Conservation (phyloP, 768 basidiomycete genomes). For the Grammothele lineata region DNA sequence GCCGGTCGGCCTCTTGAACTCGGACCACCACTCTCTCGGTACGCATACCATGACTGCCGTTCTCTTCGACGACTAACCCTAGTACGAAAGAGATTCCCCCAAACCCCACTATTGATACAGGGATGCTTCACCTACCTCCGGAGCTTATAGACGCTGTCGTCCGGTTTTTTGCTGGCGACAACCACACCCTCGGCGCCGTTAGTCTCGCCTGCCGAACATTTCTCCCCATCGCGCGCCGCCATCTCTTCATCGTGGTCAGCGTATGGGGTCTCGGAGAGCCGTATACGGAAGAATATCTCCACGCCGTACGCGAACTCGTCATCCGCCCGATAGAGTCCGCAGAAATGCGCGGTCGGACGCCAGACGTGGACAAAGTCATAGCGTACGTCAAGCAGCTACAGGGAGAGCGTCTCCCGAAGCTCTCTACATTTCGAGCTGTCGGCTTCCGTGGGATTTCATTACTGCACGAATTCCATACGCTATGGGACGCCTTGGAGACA, state of each 20-base stretch:
- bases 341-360: background rate
- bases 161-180: background rate
- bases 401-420: background rate
- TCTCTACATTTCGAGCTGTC: too few relatives aligned
- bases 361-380: background rate
- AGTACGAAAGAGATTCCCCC: background rate
- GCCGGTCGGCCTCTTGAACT: background rate
- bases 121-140: background rate
- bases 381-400: background rate
- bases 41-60: too few relatives aligned
- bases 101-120: background rate
- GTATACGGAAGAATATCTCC: background rate
- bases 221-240: background rate
- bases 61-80: background rate
- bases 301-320: background rate
- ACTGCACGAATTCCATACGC: too few relatives aligned
- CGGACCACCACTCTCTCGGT: background rate
- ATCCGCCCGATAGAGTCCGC: too few relatives aligned
- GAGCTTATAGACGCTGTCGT: background rate
- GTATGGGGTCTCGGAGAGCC: background rate
- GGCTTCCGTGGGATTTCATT: too few relatives aligned
- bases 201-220: background rate
- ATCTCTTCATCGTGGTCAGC: constrained; percentile 2
- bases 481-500: too few relatives aligned
- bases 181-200: background rate